These are phyloP conservation scores for Cryptococcus sp. DNA, from an alignment of 1,284 basidiomycete species.

Conservation along the genomic window DNA sequence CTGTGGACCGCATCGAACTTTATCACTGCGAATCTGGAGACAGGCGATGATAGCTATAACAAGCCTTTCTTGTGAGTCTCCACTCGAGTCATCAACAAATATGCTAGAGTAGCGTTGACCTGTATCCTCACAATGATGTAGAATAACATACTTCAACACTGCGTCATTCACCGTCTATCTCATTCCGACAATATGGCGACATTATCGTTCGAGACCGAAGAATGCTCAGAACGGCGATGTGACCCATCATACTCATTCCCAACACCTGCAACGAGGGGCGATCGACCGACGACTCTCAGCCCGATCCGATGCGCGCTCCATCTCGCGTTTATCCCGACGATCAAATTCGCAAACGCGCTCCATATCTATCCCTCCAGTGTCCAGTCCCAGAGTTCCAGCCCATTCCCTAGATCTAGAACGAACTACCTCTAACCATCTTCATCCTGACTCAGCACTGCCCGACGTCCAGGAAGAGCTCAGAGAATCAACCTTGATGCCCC, in stretches of 20 bases:
- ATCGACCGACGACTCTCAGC: too few species aligned
- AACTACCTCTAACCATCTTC: too few species aligned
- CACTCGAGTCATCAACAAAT: background rate
- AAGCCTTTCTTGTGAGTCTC: conserved; percentile 53
- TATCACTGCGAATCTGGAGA: conserved; percentile 47
- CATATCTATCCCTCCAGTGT: background rate
- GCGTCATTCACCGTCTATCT: conserved; percentile 86
- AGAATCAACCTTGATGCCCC: conserved; percentile 13
- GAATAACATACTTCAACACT: conserved; percentile 54
- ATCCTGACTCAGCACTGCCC: too few species aligned
- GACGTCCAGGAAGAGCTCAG: background rate
- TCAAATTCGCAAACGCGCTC: conserved; percentile 8
- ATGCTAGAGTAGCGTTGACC: background rate
- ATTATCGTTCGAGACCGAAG: background rate
- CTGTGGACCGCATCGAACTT: conserved; percentile 51
- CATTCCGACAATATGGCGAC: conserved; percentile 60
- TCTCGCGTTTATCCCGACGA: background rate
- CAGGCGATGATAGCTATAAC: conserved; percentile 47
- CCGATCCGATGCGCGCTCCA: conserved; percentile 2
- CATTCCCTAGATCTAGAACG: too few species aligned
- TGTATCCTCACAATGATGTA: conserved; percentile 12
- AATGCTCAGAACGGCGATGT: too few species aligned
- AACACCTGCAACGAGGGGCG: too few species aligned
- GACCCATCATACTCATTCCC: too few species aligned
- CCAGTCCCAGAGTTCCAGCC: too few species aligned